These are phyloP conservation scores for Penicillium herquei DNA, from an alignment of 495 filamentous ascomycete species.

Conservation along the genomic window DNA sequence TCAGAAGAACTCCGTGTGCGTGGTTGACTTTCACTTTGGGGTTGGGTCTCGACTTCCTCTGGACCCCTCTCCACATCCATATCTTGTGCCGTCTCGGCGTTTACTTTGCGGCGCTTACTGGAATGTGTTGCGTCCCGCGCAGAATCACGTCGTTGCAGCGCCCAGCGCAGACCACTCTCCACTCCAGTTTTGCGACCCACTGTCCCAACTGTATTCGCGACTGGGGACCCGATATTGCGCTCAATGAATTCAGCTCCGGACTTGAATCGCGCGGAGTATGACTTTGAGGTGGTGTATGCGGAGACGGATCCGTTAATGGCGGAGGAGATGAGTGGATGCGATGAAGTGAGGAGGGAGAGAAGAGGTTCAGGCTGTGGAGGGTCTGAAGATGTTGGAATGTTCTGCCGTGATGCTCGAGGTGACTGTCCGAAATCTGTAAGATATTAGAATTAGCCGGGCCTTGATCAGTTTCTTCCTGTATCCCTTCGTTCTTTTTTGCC, in stretches of 20 bases:
- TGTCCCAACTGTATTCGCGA: conserved; percentile 77
- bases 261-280: conserved; percentile 81
- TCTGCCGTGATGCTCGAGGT: conserved; percentile 29
- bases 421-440: conserved; percentile 34
- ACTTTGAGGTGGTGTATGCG: conserved; percentile 79
- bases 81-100: conserved; percentile 29
- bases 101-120: conserved; percentile 63
- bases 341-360: conserved; percentile 73
- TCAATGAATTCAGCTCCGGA: conserved; percentile 84
- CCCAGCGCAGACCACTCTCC: conserved; percentile 77
- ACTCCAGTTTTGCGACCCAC: conserved; percentile 81
- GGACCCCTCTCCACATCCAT: conserved; percentile 42
- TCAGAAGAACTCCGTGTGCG: conserved; percentile 41
- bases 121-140: conserved; percentile 43
- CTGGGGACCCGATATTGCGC: conserved; percentile 72
- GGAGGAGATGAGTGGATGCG: conserved; percentile 73
- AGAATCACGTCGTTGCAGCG: conserved; percentile 52
- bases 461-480: neutral
- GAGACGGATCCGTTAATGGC: conserved; percentile 79
- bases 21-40: conserved; percentile 2
- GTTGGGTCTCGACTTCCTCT: conserved; percentile 3
- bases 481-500: neutral
- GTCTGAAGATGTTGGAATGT: conserved; percentile 17
- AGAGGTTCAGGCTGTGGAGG: conserved; percentile 62
- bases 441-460: conserved; percentile 10